Base-by-base conservation (phyloP, 306 rosid species). In the Vicia villosa region DNA sequence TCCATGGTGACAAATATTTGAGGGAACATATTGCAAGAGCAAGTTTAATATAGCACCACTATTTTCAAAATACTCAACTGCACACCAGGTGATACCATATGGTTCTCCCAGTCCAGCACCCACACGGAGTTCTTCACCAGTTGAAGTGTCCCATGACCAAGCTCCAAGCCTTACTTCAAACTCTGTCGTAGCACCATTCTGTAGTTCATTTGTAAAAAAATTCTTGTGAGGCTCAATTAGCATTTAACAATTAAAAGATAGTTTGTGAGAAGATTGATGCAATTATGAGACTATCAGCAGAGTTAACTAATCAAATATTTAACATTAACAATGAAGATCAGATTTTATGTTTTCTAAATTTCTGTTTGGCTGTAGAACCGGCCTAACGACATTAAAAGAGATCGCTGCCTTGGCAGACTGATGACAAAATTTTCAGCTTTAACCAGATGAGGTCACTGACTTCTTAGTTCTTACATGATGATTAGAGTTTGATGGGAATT, bases 81-180 rank as follows among this genome's bases (percentile, higher is more conserved):
- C 98, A 77, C 97, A 90, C 97, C 97, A 93, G 70, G 88, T 64
- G 52, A 90, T 74, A 37, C 77, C 83, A 78, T 88, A 93, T 46
- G 97, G 91, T 71, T 93, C 98, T 30, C 96, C 98, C 21, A 90
- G 83, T 42, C 98, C 97, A 26, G 98, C 98, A 74, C 98, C 98
- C 7, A 90, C 98, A 5, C 98, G 96, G 56, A 85, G 75, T 75
- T 93, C 98, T 79, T 93, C 97, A 41, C 94, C 98, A 0, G 94
- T 88, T 30, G 83, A 72, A 66, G 64, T 77, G 81, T 93, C 98
- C 97, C 98, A 93, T 30, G 90, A 86, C 98, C 98, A 93, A 34
- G 97, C 96, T 79, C 98, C 97, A 59, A 93, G 83, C 76, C 78
- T 84, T 43, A 88, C 94, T 57, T 66, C 63, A 3, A 63, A 66